phyloP scores from a whole-genome alignment of 768 basidiomycete genomes.

The Sutorius australiensis region DNA sequence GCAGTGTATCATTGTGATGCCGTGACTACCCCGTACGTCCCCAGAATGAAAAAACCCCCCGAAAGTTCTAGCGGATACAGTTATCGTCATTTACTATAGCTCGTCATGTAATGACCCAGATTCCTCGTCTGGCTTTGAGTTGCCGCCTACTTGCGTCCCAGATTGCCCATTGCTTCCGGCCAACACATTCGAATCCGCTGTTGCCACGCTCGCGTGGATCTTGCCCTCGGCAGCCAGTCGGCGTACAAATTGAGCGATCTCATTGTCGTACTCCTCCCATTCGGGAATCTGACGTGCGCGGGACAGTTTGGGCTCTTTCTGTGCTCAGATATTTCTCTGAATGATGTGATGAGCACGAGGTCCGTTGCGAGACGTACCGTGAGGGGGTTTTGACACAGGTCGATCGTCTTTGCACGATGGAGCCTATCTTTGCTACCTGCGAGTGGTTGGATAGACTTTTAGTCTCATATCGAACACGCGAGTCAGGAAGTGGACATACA shows the following conservation, averaged over 20 bases:
- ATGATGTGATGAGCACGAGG: not conserved
- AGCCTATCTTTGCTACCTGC: constrained; percentile 80
- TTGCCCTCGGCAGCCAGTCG: constrained; percentile 66
- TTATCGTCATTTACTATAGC: constrained; percentile 6
- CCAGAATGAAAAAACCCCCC: too few species aligned
- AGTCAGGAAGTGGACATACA: constrained; percentile 48
- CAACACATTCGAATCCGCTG: constrained; percentile 65
- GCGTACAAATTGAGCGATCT: constrained; percentile 81
- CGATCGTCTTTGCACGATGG: constrained; percentile 81
- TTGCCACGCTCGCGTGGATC: constrained; percentile 63
- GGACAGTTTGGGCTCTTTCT: constrained; percentile 97
- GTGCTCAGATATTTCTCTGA: constrained; percentile 15
- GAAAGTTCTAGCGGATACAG: not conserved
- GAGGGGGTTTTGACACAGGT: constrained; percentile 94
- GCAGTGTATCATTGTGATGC: too few species aligned
- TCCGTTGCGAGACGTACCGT: constrained; percentile 54
- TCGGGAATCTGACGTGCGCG: constrained; percentile 95
- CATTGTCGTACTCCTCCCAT: constrained; percentile 92
- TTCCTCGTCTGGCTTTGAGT: not conserved
- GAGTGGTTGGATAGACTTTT: not conserved
- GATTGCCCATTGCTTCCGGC: constrained; percentile 44
- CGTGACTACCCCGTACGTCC: too few species aligned
- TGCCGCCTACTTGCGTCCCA: not conserved
- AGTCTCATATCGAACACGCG: not conserved
- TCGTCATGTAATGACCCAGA: constrained; percentile 15